Percentiles rank a stretch among this genome's conserved stretches.
Evolutionary conservation across 2,329 filamentous ascomycete genomes (phyloP).

Genomic region (Pseudogymnoascus sp.): DNA sequence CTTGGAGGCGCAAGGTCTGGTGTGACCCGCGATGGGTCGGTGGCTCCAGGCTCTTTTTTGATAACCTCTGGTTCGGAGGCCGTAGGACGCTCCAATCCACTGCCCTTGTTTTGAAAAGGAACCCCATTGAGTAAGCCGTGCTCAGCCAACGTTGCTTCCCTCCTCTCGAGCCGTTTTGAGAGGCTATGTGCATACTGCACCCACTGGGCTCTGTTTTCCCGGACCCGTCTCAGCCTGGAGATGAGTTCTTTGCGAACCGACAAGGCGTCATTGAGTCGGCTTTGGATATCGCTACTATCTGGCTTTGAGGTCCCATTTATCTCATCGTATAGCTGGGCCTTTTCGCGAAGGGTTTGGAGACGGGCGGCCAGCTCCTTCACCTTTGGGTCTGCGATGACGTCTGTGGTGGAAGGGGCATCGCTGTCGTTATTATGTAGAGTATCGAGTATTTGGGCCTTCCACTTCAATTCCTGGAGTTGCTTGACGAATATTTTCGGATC

Average conservation of each 20-base stretch:
- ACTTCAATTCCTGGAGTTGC: background rate
- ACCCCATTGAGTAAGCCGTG: background rate
- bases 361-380: background rate
- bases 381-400: background rate
- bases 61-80: background rate
- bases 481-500: background rate
- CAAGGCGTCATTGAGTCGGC: background rate
- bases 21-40: background rate
- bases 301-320: background rate
- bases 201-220: background rate
- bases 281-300: background rate
- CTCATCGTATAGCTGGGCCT: background rate
- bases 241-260: background rate
- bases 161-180: background rate
- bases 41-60: background rate
- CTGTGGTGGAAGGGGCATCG: background rate
- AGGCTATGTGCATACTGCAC: background rate
- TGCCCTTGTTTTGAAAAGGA: constrained; percentile 2
- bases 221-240: background rate
- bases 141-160: background rate
- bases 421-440: background rate
- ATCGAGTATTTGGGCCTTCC: background rate
- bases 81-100: background rate
- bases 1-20: background rate
- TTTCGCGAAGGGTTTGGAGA: background rate